Base-by-base conservation (phyloP, 768 basidiomycete genomes). In the Suillus americanus region DNA sequence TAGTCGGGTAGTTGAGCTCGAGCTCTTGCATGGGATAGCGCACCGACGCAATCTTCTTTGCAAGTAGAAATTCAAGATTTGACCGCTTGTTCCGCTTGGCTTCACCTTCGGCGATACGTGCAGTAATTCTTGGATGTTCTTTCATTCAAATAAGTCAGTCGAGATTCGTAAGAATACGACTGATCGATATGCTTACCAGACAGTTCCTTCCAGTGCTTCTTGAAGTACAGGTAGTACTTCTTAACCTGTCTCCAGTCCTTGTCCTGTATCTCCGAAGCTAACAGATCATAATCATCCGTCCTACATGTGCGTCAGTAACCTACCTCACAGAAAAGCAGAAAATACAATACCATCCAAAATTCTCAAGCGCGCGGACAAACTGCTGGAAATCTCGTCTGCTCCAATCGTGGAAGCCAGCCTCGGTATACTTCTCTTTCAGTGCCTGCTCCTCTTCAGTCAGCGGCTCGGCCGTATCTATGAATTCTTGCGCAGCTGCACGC, bases 11-110 rank as follows among this genome's bases (percentile, higher is more conserved):
- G 75, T 92, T 91, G 61, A 99, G 87, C 77, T 97, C 92, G 56
- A 99, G 88, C 76, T 97, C 96, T 75, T 99, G 97, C 89, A 99
- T 95, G 1, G 97, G 97, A 76, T 90, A 94, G 45, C 85, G 82
- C 64, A 93, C 90, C 2, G 90, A 90, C 25, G 80, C 80, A 70
- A 99, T 92, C 75, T 98, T 98, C 72, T 87, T 85, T 60, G 87
- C 80, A 37, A 99, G 85, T 9, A 96, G 85, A 38, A 85, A 82
- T 68, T 92, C 89, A 18, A 92, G 85, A 69, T 92, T 91, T 61
- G 90, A 90, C 5, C 92, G 87, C 71, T 94, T 93, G 73, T 89
- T 90, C 38, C 95, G 92, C 73, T 94, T 95, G 3, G 89, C 89
- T 72, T 97, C 94, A 37, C 95, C 96, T 71, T 94, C 91, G 25